Base-by-base conservation (phyloP, 352 stramenopile genomes). In the Globisporangium uncinulatum region DNA sequence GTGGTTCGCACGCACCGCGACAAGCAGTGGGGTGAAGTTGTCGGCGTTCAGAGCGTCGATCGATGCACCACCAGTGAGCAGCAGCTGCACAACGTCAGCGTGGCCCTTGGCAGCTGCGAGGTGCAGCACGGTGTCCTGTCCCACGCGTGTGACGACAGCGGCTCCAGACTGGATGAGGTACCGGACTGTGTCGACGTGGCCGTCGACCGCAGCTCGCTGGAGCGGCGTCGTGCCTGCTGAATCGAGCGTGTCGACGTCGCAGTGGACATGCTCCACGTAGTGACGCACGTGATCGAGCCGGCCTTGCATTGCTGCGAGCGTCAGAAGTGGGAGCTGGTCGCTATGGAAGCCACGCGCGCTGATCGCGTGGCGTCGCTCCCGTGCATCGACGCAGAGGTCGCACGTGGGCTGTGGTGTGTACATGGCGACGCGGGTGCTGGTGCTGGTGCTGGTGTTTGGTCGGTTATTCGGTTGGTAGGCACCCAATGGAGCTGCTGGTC, bases 61-160 rank as follows among this genome's bases (percentile, higher is more conserved):
- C 57, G 70, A 47, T 19, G 61, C 65, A 10, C 73, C 65, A 13
- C 70, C 60, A 13, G 52, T 53, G n/a, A 83, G 60, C 17, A 80
- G 61, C 4, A 60, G 63, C 24, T 46, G 49, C 9, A 66, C 63
- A 4, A 73, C 66, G 17, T 62, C 55, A 0, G 51, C 57, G 11
- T 59, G 63, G 42, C 73, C 73, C 32, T 61, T 65, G 1, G 54
- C 56, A n/a, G 71, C 60, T 15, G 74, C 72, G 6, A 74, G 45
- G 39, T 83, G 73, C 47, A 83, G 61, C 21, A 68, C 67, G 1
- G 62, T 79, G 60, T 73, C 70, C 55, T 41, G 20, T 60, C 45
- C 15, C 56, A 36, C 15, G 56, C 47, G 6, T 52, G 59, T 5
- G 24, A 52, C 13, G 74, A 59, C 17, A 74, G 51, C 11, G 64